Conservation (phyloP, 2,329 filamentous ascomycete species). For the Penicillium crustosum region DNA sequence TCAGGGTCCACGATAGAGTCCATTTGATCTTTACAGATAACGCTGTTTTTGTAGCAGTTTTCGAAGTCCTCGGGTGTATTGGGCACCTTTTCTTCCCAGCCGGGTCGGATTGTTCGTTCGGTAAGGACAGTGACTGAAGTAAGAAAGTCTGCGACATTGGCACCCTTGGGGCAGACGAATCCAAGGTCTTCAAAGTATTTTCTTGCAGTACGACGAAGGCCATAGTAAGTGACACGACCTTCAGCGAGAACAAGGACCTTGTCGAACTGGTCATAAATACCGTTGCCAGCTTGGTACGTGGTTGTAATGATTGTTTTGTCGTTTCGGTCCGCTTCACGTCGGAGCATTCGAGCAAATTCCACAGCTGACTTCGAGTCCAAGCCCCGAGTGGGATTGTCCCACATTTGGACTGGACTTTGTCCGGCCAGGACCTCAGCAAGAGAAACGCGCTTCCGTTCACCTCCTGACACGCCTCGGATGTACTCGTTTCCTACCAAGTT, state of each 20-base stretch:
- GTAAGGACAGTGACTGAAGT: constrained; percentile 62
- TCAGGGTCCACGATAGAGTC: constrained; percentile 42
- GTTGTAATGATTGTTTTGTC: constrained; percentile 61
- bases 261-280: constrained; percentile 67
- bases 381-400: constrained; percentile 66
- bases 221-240: constrained; percentile 65
- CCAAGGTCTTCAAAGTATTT: constrained; percentile 65
- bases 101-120: constrained; percentile 43
- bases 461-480: constrained; percentile 65
- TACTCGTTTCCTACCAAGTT: constrained; percentile 67
- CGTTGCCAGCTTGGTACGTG: constrained; percentile 68
- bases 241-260: constrained; percentile 67
- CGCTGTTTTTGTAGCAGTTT: constrained; percentile 51
- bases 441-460: constrained; percentile 67
- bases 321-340: constrained; percentile 60
- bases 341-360: constrained; percentile 58
- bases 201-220: constrained; percentile 55
- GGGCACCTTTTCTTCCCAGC: constrained; percentile 33
- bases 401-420: constrained; percentile 57
- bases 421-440: constrained; percentile 60
- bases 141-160: constrained; percentile 65
- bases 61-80: constrained; percentile 47
- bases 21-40: constrained; percentile 53
- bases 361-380: constrained; percentile 65
- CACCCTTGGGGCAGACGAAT: constrained; percentile 60